Evolutionary conservation across 768 basidiomycete genomes (phyloP).

Genomic region (Candolleomyces efflorescens): DNA sequence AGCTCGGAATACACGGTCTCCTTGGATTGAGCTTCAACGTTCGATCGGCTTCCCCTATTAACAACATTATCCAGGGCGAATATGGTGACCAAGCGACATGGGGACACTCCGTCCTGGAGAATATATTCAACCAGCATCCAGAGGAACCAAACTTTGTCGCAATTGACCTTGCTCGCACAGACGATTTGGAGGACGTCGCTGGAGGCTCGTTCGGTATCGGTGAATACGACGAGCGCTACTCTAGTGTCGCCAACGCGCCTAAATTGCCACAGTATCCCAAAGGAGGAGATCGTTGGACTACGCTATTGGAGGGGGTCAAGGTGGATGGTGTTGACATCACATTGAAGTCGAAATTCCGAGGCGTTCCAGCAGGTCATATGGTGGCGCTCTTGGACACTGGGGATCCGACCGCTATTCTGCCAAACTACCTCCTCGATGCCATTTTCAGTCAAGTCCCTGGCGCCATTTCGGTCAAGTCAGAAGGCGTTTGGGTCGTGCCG

Average conservation of each 20-base stretch:
- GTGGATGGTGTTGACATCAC: constrained; percentile 12
- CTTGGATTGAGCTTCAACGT: constrained; percentile 32
- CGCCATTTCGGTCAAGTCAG: constrained; percentile 9
- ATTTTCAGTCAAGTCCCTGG: constrained; percentile 34
- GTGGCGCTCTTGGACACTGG: constrained; percentile 23
- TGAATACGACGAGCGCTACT: constrained; percentile 33
- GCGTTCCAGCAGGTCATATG: constrained; percentile 24
- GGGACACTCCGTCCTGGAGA: constrained; percentile 34
- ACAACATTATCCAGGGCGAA: constrained; percentile 15
- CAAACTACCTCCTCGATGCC: constrained; percentile 26
- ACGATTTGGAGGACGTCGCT: constrained; percentile 32
- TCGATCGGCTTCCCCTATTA: constrained; percentile 24
- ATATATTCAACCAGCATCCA: constrained; percentile 33
- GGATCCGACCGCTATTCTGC: constrained; percentile 33
- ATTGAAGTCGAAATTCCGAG: constrained; percentile 24
- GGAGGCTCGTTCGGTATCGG: constrained; percentile 40
- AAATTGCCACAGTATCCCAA: constrained; percentile 30
- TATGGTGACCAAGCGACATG: constrained; percentile 24
- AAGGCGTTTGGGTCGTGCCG: constrained; percentile 31
- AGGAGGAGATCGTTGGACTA: constrained; percentile 36
- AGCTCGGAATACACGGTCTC: constrained; percentile 27
- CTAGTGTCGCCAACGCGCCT: constrained; percentile 23
- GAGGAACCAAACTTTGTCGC: constrained; percentile 33
- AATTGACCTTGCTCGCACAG: constrained; percentile 32
- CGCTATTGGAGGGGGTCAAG: constrained; percentile 31